Evolutionary conservation across 306 rosid genomes (phyloP).

Genomic region (Rosa lucieae): DNA sequence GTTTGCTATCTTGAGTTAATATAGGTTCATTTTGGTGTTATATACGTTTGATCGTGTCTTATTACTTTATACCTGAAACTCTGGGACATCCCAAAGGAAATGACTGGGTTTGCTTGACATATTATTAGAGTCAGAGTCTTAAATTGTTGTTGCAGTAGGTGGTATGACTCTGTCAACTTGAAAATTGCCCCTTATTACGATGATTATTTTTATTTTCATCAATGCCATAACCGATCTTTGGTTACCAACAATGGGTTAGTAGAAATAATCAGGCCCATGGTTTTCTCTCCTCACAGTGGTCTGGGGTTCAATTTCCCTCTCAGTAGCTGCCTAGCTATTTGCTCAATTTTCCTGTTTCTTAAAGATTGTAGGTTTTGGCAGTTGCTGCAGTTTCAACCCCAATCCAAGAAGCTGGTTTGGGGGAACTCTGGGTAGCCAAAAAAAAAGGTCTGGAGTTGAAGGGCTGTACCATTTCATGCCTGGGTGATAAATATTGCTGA

Average conservation of each 20-base stretch:
- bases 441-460: too few relatives aligned
- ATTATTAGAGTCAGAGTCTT: not conserved
- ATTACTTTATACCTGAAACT: too few relatives aligned
- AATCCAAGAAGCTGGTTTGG: not conserved
- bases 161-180: not conserved
- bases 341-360: not conserved
- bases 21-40: not conserved
- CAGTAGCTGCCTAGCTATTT: not conserved
- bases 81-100: too few relatives aligned
- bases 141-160: not conserved
- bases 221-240: not conserved
- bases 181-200: not conserved
- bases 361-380: not conserved
- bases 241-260: not conserved
- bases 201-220: not conserved
- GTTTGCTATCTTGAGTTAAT: conserved; percentile 8
- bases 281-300: not conserved
- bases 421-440: too few relatives aligned
- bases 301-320: not conserved
- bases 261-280: not conserved
- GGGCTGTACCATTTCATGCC: too few relatives aligned
- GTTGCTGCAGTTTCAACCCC: not conserved
- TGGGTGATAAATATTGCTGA: too few relatives aligned
- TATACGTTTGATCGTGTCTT: not conserved
- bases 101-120: too few relatives aligned